These are phyloP conservation scores for Solanum ahanhuiri DNA, from an alignment of 257 asterid species.

Conservation along the genomic window DNA sequence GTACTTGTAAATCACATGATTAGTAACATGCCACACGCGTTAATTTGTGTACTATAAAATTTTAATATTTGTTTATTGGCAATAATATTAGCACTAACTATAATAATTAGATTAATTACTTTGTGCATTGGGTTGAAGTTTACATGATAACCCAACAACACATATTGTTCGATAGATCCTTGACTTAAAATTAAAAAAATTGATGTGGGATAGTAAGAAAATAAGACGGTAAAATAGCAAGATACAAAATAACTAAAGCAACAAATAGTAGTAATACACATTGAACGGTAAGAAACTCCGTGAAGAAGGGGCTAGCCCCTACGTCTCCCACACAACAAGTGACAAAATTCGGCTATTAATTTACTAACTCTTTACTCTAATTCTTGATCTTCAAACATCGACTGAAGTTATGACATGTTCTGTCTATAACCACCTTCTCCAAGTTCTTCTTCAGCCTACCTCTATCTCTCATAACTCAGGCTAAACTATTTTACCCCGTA, in stretches of 20 bases:
- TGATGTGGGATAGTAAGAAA: neutral
- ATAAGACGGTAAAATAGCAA: neutral
- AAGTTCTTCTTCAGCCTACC: neutral
- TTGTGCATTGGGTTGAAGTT: neutral
- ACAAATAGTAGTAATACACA: neutral
- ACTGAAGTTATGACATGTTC: too few relatives aligned
- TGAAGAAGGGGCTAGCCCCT: neutral
- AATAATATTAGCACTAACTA: neutral
- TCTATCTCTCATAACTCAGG: neutral
- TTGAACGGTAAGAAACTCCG: too few relatives aligned
- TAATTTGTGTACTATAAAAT: neutral
- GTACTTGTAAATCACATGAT: neutral
- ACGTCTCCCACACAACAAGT: too few relatives aligned
- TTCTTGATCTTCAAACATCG: too few relatives aligned
- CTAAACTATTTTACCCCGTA: too few relatives aligned
- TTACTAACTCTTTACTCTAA: neutral
- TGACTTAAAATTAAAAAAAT: too few relatives aligned
- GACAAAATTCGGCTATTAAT: neutral
- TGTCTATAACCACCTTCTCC: neutral
- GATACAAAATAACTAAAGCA: neutral
- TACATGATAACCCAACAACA: neutral
- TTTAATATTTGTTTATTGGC: neutral
- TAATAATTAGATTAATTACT: neutral
- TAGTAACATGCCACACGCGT: neutral
- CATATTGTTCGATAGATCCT: neutral